These are phyloP conservation scores for Hymenoscyphus scutula DNA, from an alignment of 2,329 filamentous ascomycete genomes.

Conservation along the genomic window DNA sequence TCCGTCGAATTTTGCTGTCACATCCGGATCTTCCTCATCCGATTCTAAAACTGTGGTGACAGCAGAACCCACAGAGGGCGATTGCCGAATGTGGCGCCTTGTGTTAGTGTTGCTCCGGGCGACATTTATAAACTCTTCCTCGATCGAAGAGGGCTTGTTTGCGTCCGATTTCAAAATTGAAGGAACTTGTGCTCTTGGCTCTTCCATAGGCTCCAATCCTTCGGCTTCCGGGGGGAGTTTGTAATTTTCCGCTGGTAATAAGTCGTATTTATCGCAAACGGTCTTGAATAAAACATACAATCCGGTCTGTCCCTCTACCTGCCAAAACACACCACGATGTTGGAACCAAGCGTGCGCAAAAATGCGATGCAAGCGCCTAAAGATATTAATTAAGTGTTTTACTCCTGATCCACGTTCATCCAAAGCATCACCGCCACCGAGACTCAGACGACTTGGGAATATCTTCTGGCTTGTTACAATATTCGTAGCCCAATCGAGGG, in stretches of 20 bases:
- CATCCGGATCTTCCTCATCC: conserved; percentile 67
- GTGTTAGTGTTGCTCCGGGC: conserved; percentile 57
- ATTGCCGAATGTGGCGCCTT: conserved; percentile 76
- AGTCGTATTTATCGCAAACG: conserved; percentile 86
- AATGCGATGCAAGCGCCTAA: conserved; percentile 89
- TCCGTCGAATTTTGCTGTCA: conserved; percentile 46
- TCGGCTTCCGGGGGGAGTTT: conserved; percentile 93
- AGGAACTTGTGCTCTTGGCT: conserved; percentile 39
- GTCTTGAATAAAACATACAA: conserved; percentile 97
- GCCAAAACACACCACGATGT: conserved; percentile 92
- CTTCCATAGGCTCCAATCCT: conserved; percentile 62
- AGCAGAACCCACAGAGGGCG: conserved; percentile 73
- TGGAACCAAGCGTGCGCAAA: conserved; percentile 99
- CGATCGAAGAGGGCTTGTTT: conserved; percentile 38
- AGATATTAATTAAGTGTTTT: conserved; percentile 91
- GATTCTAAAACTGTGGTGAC: conserved; percentile 82
- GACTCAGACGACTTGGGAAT: conserved; percentile 72
- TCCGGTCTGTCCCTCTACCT: conserved; percentile 84
- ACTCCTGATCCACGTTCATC: conserved; percentile 63
- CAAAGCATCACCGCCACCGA: conserved; percentile 42
- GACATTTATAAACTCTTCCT: conserved; percentile 53
- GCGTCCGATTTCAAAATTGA: conserved; percentile 39
- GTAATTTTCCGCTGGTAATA: conserved; percentile 92
- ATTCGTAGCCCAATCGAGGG: conserved; percentile 95
- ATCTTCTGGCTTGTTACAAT: conserved; percentile 92